Percentiles rank a stretch among this genome's conserved stretches.
phyloP scores from a whole-genome alignment of 495 filamentous ascomycete species.

The Daldinia grandis region DNA sequence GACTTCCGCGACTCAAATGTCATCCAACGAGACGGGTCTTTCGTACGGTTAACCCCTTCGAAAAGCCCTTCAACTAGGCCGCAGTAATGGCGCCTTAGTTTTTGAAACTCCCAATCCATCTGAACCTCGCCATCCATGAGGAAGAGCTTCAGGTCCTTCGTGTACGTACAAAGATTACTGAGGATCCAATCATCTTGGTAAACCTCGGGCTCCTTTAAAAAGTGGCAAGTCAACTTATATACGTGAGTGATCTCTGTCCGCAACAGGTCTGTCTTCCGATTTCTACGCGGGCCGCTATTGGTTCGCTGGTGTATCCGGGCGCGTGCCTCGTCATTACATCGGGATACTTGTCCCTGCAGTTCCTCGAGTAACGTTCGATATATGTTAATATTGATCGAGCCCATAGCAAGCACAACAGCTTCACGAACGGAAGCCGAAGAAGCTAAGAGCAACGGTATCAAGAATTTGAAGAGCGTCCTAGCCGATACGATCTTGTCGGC shows the following conservation, averaged over 20 bases:
- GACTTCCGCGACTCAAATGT: constrained; percentile 95
- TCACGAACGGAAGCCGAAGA: constrained; percentile 80
- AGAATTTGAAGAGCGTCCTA: constrained; percentile 83
- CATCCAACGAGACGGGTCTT: constrained; percentile 89
- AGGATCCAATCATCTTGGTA: constrained; percentile 93
- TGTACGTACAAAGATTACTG: constrained; percentile 86
- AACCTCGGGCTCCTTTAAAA: constrained; percentile 79
- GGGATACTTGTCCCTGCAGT: constrained; percentile 79
- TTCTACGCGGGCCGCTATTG: constrained; percentile 76
- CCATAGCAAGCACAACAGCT: constrained; percentile 89
- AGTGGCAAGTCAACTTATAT: constrained; percentile 92
- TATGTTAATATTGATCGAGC: constrained; percentile 95
- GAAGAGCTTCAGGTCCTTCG: constrained; percentile 91
- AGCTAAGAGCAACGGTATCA: constrained; percentile 85
- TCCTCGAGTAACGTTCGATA: constrained; percentile 92
- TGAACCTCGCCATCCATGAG: constrained; percentile 93
- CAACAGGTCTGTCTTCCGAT: constrained; percentile 81
- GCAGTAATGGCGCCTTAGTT: constrained; percentile 90
- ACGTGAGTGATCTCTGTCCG: constrained; percentile 95
- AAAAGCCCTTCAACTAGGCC: constrained; percentile 92
- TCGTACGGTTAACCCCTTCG: constrained; percentile 86
- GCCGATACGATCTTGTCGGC: constrained; percentile 89
- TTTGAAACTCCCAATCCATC: constrained; percentile 95
- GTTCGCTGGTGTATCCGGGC: constrained; percentile 83
- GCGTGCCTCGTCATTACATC: constrained; percentile 88